Percentiles rank a stretch among this genome's conserved stretches.
Evolutionary conservation across 352 stramenopile genomes (phyloP).

Genomic region (Elongisporangium senticosum): DNA sequence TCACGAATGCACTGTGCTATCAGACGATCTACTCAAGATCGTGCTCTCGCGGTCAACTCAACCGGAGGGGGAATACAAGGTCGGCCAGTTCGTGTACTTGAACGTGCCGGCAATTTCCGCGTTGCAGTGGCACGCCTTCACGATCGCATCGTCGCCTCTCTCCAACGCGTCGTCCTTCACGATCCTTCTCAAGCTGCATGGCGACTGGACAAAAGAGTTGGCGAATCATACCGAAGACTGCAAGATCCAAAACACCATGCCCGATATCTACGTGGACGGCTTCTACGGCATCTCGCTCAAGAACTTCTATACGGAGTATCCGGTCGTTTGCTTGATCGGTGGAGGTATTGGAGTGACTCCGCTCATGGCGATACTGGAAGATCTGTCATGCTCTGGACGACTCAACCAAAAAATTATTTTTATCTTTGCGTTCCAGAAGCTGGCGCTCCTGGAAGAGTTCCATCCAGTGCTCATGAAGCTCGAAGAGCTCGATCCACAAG

Average conservation of each 20-base stretch:
- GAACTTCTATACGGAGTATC: conserved; percentile 5
- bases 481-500: conserved; percentile 21
- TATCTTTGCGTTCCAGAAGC: conserved; percentile 37
- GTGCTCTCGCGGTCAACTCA: conserved; percentile 1
- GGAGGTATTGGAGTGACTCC: conserved; percentile 7
- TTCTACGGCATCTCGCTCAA: conserved; percentile 11
- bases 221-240: conserved; percentile 6
- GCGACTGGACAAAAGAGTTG: conserved; percentile 13
- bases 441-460: conserved; percentile 27
- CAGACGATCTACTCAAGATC: conserved; percentile 11
- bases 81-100: conserved; percentile 17
- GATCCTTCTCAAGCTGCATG: conserved; percentile 14
- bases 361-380: conserved; percentile 14
- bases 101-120: conserved; percentile 12
- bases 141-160: conserved; percentile 16
- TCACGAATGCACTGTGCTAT: conserved; percentile 3
- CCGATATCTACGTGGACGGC: conserved; percentile 15
- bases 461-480: conserved; percentile 20
- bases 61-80: conserved; percentile 2
- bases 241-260: background rate
- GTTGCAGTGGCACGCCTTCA: conserved; percentile 22
- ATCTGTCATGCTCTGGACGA: background rate
- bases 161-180: conserved; percentile 7
- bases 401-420: conserved; percentile 20
- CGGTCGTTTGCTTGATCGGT: conserved; percentile 9